A percentile compares a stretch with the other conserved stretches of the same genome.
Evolutionary conservation across 192 early-diverging fungal species (phyloP).

Genomic region (Jimgerdemannia flammicorona): DNA sequence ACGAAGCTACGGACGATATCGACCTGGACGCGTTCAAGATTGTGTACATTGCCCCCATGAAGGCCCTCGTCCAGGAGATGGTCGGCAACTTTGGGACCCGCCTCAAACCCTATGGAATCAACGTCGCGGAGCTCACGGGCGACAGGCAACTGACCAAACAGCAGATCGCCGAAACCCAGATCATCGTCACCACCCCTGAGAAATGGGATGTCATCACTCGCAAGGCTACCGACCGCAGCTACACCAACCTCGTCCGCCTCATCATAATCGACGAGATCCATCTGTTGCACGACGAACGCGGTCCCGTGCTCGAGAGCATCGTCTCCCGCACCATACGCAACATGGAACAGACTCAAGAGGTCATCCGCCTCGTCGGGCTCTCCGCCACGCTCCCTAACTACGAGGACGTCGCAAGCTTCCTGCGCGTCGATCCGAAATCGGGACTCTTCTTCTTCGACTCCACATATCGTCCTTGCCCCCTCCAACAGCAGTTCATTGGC

Average conservation of each 20-base stretch:
- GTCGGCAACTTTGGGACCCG: slow-evolving; percentile 82
- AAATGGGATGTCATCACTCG: slow-evolving; percentile 99
- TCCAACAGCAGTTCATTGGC: slow-evolving; percentile 95
- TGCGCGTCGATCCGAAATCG: slow-evolving; percentile 76
- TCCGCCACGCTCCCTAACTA: slow-evolving; percentile 96
- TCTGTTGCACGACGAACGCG: slow-evolving; percentile 94
- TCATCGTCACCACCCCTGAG: slow-evolving; percentile 98
- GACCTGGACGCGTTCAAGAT: slow-evolving; percentile 90
- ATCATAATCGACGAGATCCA: slow-evolving; percentile 98
- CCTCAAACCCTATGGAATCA: slow-evolving; percentile 74
- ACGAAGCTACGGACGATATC: slow-evolving; percentile 68
- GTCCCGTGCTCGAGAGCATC: slow-evolving; percentile 92
- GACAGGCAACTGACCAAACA: slow-evolving; percentile 96
- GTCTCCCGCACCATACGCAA: slow-evolving; percentile 81
- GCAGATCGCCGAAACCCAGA: slow-evolving; percentile 93
- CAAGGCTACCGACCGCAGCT: slow-evolving; percentile 89
- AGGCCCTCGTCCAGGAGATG: slow-evolving; percentile 98
- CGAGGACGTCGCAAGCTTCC: slow-evolving; percentile 89
- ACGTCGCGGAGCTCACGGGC: slow-evolving; percentile 95
- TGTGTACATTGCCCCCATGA: slow-evolving; percentile 99
- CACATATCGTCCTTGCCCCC: slow-evolving; percentile 88
- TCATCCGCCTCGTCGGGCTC: slow-evolving; percentile 88
- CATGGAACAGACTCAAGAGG: slow-evolving; percentile 88
- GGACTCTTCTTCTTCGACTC: slow-evolving; percentile 95
- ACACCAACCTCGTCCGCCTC: slow-evolving; percentile 84